phyloP scores from a whole-genome alignment of 306 rosid species.

The Vigna reflexopilosa region DNA sequence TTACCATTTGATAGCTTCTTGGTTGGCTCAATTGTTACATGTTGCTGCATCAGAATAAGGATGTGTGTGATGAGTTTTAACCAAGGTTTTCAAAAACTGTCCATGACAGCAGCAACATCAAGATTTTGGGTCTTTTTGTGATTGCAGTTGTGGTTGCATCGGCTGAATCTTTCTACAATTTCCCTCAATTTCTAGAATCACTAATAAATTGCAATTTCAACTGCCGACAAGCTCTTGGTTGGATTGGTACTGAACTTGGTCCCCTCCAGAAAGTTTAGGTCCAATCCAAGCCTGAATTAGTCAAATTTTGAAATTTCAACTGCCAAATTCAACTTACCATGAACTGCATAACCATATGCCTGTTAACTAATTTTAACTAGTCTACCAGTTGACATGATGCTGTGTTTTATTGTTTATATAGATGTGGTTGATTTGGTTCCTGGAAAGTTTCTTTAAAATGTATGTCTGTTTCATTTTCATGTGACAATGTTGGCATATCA shows the following conservation, averaged over 20 bases:
- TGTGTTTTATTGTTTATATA: slow-evolving; percentile 24
- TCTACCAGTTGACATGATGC: neutral
- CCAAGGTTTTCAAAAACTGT: neutral
- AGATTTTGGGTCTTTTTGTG: neutral
- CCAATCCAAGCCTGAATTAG: too few relatives aligned
- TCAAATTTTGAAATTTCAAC: neutral
- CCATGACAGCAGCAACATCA: neutral
- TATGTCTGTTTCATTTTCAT: slow-evolving; percentile 35
- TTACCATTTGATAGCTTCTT: neutral
- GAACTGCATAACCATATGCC: neutral
- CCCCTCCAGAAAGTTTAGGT: too few relatives aligned
- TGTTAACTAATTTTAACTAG: neutral
- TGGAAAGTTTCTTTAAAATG: slow-evolving; percentile 5
- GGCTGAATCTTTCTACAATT: neutral
- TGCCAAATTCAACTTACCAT: neutral
- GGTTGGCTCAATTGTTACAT: neutral
- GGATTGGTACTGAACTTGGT: too few relatives aligned
- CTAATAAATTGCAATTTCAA: neutral
- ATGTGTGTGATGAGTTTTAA: neutral
- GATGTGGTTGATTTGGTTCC: slow-evolving; percentile 21
- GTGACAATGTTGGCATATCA: slow-evolving; percentile 41
- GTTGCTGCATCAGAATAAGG: neutral
- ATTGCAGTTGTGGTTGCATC: neutral
- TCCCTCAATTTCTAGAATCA: neutral
- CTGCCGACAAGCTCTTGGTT: neutral